Evolutionary conservation across 768 basidiomycete genomes (phyloP).

Genomic region (Termitomyces sp.): DNA sequence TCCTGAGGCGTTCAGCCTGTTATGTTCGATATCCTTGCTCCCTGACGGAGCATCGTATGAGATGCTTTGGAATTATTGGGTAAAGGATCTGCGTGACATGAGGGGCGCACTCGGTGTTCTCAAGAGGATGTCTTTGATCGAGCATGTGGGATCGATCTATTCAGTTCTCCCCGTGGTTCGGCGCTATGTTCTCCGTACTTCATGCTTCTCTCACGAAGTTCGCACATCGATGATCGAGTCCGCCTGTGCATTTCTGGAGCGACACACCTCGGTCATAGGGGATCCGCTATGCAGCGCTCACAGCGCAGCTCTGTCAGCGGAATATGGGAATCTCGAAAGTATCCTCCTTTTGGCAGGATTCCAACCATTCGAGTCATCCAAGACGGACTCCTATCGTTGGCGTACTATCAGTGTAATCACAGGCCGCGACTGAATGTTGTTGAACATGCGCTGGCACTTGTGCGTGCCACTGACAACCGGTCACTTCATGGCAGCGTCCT

Average conservation of each 20-base stretch:
- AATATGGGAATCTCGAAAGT: constrained; percentile 12
- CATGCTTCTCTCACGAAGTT: constrained; percentile 2
- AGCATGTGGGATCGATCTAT: not conserved
- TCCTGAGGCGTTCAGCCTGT: constrained; percentile 5
- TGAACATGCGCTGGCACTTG: constrained; percentile 7
- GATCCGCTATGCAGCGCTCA: constrained; percentile 7
- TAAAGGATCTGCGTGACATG: not conserved
- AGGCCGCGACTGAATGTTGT: constrained; percentile 13
- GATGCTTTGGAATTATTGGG: constrained; percentile 7
- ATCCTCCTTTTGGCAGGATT: constrained; percentile 11
- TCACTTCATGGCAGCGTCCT: not conserved
- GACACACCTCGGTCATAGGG: constrained; percentile 12
- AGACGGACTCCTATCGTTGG: constrained; percentile 15
- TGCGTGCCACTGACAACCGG: not conserved
- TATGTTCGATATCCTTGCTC: constrained; percentile 18
- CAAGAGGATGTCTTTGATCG: not conserved
- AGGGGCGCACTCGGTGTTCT: constrained; percentile 5
- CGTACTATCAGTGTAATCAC: constrained; percentile 11
- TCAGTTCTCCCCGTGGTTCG: constrained; percentile 17
- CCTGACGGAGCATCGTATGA: constrained; percentile 16
- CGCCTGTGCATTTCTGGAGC: constrained; percentile 9
- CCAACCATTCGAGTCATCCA: not conserved
- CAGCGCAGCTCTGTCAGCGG: not conserved
- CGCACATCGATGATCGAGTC: constrained; percentile 3
- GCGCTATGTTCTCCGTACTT: constrained; percentile 10